Conservation (phyloP, 2,329 filamentous ascomycete species). For the Penicillium nordicum region DNA sequence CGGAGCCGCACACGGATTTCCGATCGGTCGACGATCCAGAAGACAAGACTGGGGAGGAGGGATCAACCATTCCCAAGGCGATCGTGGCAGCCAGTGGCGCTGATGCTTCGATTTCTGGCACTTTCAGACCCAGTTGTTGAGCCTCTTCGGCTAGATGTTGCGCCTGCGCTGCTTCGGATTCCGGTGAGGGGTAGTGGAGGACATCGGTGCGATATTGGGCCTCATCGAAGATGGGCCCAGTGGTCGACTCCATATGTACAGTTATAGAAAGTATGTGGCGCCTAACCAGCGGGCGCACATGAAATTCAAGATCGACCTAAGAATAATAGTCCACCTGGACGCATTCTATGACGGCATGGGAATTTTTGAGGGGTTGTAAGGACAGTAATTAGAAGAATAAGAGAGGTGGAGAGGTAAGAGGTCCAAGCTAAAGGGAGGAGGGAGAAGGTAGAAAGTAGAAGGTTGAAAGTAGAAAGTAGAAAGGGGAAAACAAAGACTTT, state of each 20-base stretch:
- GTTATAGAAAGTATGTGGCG: slow-evolving; percentile 9
- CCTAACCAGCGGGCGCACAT: slow-evolving; percentile 26
- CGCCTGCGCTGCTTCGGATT: slow-evolving; percentile 39
- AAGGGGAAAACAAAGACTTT: not conserved
- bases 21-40: slow-evolving; percentile 34
- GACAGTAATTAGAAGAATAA: not conserved
- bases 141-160: slow-evolving; percentile 39
- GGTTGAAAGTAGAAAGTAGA: not conserved
- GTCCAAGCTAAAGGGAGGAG: slow-evolving; percentile 3
- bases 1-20: slow-evolving; percentile 27
- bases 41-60: slow-evolving; percentile 34
- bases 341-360: slow-evolving; percentile 29
- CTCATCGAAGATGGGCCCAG: slow-evolving; percentile 31
- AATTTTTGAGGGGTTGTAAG: slow-evolving; percentile 5
- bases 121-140: slow-evolving; percentile 35
- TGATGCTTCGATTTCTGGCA: slow-evolving; percentile 32
- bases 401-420: not conserved
- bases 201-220: slow-evolving; percentile 38
- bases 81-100: slow-evolving; percentile 38
- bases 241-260: slow-evolving; percentile 24
- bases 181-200: slow-evolving; percentile 31
- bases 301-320: slow-evolving; percentile 5
- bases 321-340: slow-evolving; percentile 29
- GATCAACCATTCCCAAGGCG: slow-evolving; percentile 34
- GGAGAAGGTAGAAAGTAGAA: not conserved